Evolutionary conservation across 2,329 filamentous ascomycete species (phyloP).

Genomic region (Beauveria bassiana): DNA sequence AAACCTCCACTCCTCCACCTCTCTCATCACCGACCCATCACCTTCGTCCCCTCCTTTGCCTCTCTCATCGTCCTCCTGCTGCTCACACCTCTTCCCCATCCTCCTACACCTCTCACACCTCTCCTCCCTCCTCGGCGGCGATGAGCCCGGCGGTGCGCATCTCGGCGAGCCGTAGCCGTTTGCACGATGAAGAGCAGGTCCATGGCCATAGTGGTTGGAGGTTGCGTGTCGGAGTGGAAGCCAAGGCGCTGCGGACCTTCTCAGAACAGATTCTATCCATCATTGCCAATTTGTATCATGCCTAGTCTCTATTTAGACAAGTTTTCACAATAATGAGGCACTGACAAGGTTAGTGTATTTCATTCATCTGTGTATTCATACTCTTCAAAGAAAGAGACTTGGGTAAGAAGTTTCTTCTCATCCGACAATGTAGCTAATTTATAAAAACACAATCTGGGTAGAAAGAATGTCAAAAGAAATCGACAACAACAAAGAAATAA

Average conservation of each 20-base stretch:
- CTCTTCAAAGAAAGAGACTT: neutral
- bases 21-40: neutral
- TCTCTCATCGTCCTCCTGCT: neutral
- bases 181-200: neutral
- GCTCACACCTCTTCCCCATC: neutral
- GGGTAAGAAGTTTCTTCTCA: neutral
- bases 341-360: neutral
- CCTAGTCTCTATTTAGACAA: neutral
- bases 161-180: neutral
- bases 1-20: neutral
- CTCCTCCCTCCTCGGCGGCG: neutral
- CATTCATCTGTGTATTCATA: neutral
- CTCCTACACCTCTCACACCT: neutral
- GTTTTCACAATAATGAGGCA: neutral
- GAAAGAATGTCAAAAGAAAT: neutral
- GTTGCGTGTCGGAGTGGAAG: neutral
- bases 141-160: neutral
- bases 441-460: constrained; percentile 1
- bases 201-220: neutral
- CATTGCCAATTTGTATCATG: neutral
- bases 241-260: neutral
- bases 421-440: neutral
- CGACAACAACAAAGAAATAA: neutral
- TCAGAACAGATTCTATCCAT: too few relatives aligned
- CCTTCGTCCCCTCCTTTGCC: neutral